These are phyloP conservation scores for Platismatia glauca DNA, from an alignment of 495 filamentous ascomycete genomes.

Conservation along the genomic window DNA sequence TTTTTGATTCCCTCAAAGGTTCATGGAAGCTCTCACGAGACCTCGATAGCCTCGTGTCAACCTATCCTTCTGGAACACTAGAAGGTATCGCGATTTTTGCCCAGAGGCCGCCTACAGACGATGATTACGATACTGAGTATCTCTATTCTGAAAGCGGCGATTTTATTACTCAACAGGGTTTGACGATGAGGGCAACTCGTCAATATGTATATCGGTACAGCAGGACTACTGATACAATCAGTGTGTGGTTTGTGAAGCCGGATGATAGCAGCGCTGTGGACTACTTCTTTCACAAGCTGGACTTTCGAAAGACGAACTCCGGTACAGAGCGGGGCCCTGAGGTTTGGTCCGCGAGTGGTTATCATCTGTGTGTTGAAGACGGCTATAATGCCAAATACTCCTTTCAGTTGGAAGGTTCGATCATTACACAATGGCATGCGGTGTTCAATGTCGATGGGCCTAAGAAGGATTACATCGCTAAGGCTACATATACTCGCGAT, in stretches of 20 bases:
- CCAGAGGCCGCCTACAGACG: constrained; percentile 12
- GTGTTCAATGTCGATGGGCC: constrained; percentile 24
- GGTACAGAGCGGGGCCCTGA: neutral
- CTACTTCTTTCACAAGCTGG: constrained; percentile 25
- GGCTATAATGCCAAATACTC: constrained; percentile 21
- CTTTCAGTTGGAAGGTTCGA: constrained; percentile 17
- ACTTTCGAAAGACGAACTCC: constrained; percentile 7
- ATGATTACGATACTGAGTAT: constrained; percentile 17
- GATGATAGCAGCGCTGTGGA: constrained; percentile 22
- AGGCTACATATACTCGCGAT: constrained; percentile 12
- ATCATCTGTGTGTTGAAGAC: constrained; percentile 28
- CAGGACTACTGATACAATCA: constrained; percentile 12
- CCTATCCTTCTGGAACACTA: constrained; percentile 20
- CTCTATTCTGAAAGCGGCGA: constrained; percentile 25
- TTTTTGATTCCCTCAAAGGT: constrained; percentile 20
- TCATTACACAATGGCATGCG: constrained; percentile 16
- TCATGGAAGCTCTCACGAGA: constrained; percentile 19
- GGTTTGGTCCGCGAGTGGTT: constrained; percentile 10
- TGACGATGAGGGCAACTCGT: constrained; percentile 19
- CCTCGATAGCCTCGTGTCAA: constrained; percentile 10
- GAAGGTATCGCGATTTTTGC: constrained; percentile 23
- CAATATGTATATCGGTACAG: constrained; percentile 26
- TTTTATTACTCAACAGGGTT: constrained; percentile 20
- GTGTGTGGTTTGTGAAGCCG: constrained; percentile 28
- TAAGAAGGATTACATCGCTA: constrained; percentile 23